Percentiles rank a stretch among this genome's conserved stretches.
phyloP scores from a whole-genome alignment of 441 rosid genomes.

The Iberis amara region DNA sequence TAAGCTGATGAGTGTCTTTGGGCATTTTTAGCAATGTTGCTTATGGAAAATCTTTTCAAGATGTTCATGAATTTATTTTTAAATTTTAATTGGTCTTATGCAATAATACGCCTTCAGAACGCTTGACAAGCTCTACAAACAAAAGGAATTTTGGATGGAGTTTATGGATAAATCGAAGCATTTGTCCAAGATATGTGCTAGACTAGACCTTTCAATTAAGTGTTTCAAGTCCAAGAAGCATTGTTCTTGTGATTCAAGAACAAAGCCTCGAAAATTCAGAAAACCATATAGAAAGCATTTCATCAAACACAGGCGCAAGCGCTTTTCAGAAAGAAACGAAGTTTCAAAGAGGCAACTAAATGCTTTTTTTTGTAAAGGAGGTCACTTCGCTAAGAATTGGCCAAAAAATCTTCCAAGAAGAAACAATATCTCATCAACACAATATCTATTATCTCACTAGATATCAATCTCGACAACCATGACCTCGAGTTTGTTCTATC shows the following conservation, averaged over 20 bases:
- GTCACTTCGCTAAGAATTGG: not conserved
- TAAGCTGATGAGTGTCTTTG: no score
- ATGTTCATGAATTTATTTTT: no score
- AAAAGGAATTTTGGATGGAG: not conserved
- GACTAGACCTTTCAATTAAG: not conserved
- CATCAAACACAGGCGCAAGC: not conserved
- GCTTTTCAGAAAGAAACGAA: not conserved
- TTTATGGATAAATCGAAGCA: not conserved
- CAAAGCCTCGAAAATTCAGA: not conserved
- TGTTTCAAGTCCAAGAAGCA: not conserved
- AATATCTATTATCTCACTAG: no score
- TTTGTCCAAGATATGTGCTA: not conserved
- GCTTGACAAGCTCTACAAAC: not conserved
- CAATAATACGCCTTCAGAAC: not conserved
- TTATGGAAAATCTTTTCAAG: no score
- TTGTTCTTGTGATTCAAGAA: no score
- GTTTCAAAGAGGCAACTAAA: not conserved
- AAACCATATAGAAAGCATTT: not conserved
- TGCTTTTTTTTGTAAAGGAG: not conserved
- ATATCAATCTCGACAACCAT: no score
- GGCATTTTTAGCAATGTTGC: no score
- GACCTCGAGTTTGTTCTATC: no score
- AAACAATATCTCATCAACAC: no score
- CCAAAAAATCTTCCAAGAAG: not conserved
- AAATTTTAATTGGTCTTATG: no score